phyloP scores from a whole-genome alignment of 805 yeast genomes.

The Kregervanrija delftensis region DNA sequence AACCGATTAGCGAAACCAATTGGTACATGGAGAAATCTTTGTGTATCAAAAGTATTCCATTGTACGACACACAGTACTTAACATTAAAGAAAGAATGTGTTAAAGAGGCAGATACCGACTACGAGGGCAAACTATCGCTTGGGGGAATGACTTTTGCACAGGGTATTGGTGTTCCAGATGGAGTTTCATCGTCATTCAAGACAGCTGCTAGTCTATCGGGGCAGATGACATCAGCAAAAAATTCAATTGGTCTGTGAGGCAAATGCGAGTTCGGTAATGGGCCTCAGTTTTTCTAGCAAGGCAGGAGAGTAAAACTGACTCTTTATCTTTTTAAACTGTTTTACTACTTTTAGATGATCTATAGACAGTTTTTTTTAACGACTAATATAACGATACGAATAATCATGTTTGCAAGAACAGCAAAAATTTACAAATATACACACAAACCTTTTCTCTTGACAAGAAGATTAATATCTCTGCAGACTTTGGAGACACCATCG shows the following conservation, averaged over 20 bases:
- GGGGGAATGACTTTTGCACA: slow-evolving; percentile 79
- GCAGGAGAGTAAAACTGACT: no score
- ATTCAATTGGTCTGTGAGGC: no score
- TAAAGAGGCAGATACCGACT: slow-evolving; percentile 27
- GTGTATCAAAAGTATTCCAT: background rate
- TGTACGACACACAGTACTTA: slow-evolving; percentile 4
- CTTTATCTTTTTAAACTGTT: no score
- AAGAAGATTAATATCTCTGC: slow-evolving; percentile 17
- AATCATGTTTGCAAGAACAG: no score
- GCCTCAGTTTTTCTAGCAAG: no score
- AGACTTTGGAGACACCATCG: slow-evolving; percentile 62
- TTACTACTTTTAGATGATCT: no score
- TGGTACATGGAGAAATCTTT: slow-evolving; percentile 3
- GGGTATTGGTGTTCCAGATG: slow-evolving; percentile 89
- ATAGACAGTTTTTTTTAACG: no score
- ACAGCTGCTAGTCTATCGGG: slow-evolving; percentile 36
- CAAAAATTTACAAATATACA: no score
- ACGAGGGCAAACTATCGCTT: slow-evolving; percentile 38
- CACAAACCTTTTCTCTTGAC: no score
- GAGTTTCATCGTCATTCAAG: slow-evolving; percentile 56
- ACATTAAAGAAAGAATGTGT: slow-evolving; percentile 32
- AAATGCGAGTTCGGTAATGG: no score
- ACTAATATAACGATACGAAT: no score
- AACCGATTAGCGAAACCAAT: slow-evolving; percentile 12
- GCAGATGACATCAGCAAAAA: background rate